phyloP scores from a whole-genome alignment of 108 stramenopile species.

The Nitzschia palea region DNA sequence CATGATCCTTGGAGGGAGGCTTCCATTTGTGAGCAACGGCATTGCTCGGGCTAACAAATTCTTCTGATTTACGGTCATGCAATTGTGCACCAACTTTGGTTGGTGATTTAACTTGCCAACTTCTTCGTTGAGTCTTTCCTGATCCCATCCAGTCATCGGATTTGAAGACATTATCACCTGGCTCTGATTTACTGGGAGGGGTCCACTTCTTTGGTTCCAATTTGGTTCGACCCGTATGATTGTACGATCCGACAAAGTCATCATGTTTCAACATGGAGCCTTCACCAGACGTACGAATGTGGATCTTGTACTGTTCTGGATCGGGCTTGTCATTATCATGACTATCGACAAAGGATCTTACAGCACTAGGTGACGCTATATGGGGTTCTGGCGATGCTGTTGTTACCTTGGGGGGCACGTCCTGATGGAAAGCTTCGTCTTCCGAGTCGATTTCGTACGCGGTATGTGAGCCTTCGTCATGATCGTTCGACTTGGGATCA shows the following conservation, averaged over 20 bases:
- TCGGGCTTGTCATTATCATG: slow-evolving; percentile 1
- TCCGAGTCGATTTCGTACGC: not conserved
- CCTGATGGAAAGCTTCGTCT: not conserved
- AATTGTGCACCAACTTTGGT: not conserved
- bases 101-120: slow-evolving; percentile 1
- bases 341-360: not conserved
- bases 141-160: slow-evolving; percentile 18
- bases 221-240: slow-evolving; percentile 7
- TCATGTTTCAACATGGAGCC: not conserved
- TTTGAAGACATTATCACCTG: slow-evolving; percentile 7
- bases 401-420: not conserved
- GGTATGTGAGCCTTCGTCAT: not conserved
- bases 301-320: slow-evolving; percentile 9
- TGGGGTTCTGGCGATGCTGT: not conserved
- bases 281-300: not conserved
- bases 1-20: slow-evolving; percentile 6
- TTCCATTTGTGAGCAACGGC: not conserved
- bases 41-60: not conserved
- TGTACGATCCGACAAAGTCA: slow-evolving; percentile 9
- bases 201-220: not conserved
- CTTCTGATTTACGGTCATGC: not conserved
- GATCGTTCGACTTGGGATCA: not conserved
- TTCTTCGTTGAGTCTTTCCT: not conserved
- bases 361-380: not conserved
- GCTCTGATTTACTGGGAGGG: not conserved